Evolutionary conservation across 257 asterid species (phyloP).

Genomic region (Parsonsia alboflavescens): DNA sequence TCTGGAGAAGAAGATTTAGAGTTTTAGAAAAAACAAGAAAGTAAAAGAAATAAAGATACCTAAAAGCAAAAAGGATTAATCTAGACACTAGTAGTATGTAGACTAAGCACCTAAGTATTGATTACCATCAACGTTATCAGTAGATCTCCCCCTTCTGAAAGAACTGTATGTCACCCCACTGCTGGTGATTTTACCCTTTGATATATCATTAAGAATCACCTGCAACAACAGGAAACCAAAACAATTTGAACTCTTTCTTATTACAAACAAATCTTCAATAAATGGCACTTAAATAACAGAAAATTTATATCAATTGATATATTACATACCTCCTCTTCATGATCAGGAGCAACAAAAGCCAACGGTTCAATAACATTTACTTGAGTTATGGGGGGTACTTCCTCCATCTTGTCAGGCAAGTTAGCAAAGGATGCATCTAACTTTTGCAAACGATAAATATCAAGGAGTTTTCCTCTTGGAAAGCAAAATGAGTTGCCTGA

Average conservation of each 20-base stretch:
- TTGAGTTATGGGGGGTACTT: slow-evolving; percentile 58
- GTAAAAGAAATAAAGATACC: neutral
- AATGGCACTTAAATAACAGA: neutral
- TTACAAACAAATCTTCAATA: neutral
- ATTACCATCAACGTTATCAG: slow-evolving; percentile 59
- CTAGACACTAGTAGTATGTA: neutral
- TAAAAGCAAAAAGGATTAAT: neutral
- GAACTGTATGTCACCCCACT: slow-evolving; percentile 62
- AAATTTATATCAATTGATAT: neutral
- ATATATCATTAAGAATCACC: slow-evolving; percentile 65
- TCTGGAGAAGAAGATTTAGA: slow-evolving; percentile 25
- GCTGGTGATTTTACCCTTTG: slow-evolving; percentile 64
- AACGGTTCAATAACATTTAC: slow-evolving; percentile 54
- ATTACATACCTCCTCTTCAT: slow-evolving; percentile 80
- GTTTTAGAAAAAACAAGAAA: neutral
- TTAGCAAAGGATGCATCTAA: slow-evolving; percentile 37
- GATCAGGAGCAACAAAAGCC: slow-evolving; percentile 79
- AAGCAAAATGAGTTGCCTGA: slow-evolving; percentile 43
- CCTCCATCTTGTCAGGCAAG: slow-evolving; percentile 61
- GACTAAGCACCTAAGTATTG: neutral
- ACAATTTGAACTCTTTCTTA: slow-evolving; percentile 16
- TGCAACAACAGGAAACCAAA: slow-evolving; percentile 24
- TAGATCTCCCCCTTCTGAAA: slow-evolving; percentile 47
- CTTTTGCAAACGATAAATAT: slow-evolving; percentile 73
- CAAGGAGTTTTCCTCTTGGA: slow-evolving; percentile 93